phyloP scores from a whole-genome alignment of 2,329 filamentous ascomycete genomes.

The Escovopsis sp. region DNA sequence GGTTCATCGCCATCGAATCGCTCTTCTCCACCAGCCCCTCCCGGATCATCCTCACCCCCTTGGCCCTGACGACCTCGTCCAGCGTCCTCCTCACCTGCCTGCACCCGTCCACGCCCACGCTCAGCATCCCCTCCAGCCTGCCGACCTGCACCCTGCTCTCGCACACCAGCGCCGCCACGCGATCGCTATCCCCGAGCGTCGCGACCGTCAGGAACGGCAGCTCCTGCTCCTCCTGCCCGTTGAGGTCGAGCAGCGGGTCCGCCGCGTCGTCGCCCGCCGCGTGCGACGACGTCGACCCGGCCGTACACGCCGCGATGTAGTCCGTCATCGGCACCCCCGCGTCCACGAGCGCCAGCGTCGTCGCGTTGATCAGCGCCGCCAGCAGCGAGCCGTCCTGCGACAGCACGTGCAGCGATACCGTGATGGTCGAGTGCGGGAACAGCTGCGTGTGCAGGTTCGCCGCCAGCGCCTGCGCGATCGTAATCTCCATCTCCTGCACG shows the following conservation, averaged over 20 bases:
- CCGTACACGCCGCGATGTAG: slow-evolving; percentile 78
- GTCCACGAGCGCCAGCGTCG: slow-evolving; percentile 82
- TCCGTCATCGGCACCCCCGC: slow-evolving; percentile 92
- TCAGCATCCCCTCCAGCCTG: slow-evolving; percentile 81
- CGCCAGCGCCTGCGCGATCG: slow-evolving; percentile 62
- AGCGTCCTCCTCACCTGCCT: slow-evolving; percentile 70
- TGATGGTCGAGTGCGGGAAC: slow-evolving; percentile 78
- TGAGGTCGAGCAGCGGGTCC: slow-evolving; percentile 69
- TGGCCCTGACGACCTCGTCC: slow-evolving; percentile 62
- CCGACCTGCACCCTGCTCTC: slow-evolving; percentile 76
- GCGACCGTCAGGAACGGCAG: slow-evolving; percentile 78
- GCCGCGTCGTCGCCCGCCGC: slow-evolving; percentile 50
- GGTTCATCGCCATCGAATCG: slow-evolving; percentile 34
- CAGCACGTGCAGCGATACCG: slow-evolving; percentile 71
- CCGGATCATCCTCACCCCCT: slow-evolving; percentile 49
- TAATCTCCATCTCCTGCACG: slow-evolving; percentile 65
- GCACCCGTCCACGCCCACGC: slow-evolving; percentile 82
- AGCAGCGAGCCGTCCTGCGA: slow-evolving; percentile 83
- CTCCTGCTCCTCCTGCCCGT: slow-evolving; percentile 69
- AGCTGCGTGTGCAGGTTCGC: slow-evolving; percentile 71
- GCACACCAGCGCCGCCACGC: slow-evolving; percentile 66
- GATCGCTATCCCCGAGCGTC: slow-evolving; percentile 59
- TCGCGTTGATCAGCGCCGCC: slow-evolving; percentile 79
- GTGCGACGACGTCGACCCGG: slow-evolving; percentile 60
- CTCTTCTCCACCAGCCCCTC: slow-evolving; percentile 37